Conservation (phyloP, 129 eudicot genomes). For the Arctium minus region DNA sequence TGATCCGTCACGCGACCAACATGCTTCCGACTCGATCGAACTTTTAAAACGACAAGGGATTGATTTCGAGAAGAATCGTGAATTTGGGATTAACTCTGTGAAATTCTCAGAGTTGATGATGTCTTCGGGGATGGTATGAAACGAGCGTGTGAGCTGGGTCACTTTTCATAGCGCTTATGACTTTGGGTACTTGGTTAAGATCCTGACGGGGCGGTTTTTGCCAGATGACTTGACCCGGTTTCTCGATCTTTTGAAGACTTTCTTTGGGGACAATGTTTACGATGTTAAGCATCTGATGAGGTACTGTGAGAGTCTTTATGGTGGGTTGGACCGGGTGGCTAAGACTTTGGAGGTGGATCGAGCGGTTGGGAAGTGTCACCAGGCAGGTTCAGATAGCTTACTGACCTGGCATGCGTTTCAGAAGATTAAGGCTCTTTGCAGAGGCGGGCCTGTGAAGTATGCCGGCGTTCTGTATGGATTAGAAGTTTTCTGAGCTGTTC, state of each 20-base stretch:
- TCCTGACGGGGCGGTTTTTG: slow-evolving; percentile 38
- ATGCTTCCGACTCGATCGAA: slow-evolving; percentile 58
- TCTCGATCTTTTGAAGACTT: slow-evolving; percentile 34
- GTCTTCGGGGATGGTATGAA: slow-evolving; percentile 63
- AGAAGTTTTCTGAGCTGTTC: slow-evolving; percentile 44
- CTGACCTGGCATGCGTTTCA: slow-evolving; percentile 76
- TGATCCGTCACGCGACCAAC: slow-evolving; percentile 54
- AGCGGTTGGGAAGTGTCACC: slow-evolving; percentile 67
- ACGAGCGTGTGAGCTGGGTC: slow-evolving; percentile 54
- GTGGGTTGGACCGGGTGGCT: slow-evolving; percentile 82
- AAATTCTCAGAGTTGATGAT: slow-evolving; percentile 61
- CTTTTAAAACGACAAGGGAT: slow-evolving; percentile 62
- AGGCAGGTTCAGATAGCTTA: slow-evolving; percentile 88
- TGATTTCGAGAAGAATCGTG: slow-evolving; percentile 45
- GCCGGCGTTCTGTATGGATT: slow-evolving; percentile 71
- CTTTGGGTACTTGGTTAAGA: slow-evolving; percentile 69
- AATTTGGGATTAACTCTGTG: slow-evolving; percentile 32
- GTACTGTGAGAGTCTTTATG: slow-evolving; percentile 64
- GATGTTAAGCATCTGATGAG: slow-evolving; percentile 79
- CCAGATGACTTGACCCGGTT: slow-evolving; percentile 43
- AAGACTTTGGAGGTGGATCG: slow-evolving; percentile 43
- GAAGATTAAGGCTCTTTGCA: slow-evolving; percentile 48
- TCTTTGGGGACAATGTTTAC: slow-evolving; percentile 63
- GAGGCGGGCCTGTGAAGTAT: slow-evolving; percentile 46
- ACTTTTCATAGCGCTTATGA: slow-evolving; percentile 85